Evolutionary conservation across 768 basidiomycete genomes (phyloP), one percentile per base, ranked within the genome.

Genomic region (Trametes meyenii): DNA sequence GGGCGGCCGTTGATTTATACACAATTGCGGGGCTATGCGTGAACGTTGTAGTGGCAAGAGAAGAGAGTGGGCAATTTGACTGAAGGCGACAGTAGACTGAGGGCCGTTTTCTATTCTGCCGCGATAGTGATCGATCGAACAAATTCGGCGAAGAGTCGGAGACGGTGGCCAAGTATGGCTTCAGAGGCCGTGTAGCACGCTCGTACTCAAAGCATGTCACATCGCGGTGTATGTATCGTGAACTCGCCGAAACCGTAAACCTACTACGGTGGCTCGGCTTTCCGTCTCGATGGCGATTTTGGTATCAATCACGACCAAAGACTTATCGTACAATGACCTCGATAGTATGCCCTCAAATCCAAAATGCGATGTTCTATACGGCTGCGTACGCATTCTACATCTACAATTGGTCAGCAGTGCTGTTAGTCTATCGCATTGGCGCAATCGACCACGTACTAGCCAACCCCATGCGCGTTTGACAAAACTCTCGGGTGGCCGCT

Each of bases 391-490:
- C 29, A 33, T 33, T 33, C 29, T 33, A 40, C 39, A 40, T 40
- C 39, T 12, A 40, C 14, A 13, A 12, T 5, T 2, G 39, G 39
- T 14, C 14, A 12, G 39, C 39, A 2, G 39, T 14, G 39, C 39
- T 12, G 39, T 12, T n/a, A n/a, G 4, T 14, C 39, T 13, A n/a
- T 40, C 39, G 12, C 39, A 40, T 40, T 5, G 29, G 13, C 12
- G 44, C 2, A 23, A 46, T 7, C 23, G 19, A 24, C 33, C 14
- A 62, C 71, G 43, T 53, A 79, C 76, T 60, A 79, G 54, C 70
- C 68, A 72, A 21, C 62, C 55, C 77, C 78, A 78, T 38, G 75
- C 55, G 60, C 71, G 72, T 50, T 72, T 75, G 16, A 63, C 54
- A 63, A 70, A 69, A 51, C 71, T 76, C 35, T 61, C 67, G 0